Conservation (phyloP, 2,329 filamentous ascomycete species). For the Magnaporthiopsis poae region DNA sequence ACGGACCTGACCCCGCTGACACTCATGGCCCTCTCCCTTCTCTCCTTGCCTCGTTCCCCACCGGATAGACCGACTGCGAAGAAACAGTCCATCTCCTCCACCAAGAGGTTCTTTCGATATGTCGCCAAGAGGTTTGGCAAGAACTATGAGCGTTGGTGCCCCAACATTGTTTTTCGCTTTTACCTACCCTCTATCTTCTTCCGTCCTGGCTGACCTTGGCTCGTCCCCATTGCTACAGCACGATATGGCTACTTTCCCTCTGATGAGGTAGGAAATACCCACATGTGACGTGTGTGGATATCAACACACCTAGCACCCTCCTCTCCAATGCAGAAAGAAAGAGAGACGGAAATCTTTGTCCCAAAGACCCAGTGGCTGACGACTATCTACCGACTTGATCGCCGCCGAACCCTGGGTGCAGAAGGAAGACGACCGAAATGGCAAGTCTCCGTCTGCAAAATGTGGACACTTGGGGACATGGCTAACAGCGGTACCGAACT, state of each 20-base stretch:
- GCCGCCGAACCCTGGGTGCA: neutral
- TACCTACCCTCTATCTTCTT: too few relatives aligned
- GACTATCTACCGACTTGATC: neutral
- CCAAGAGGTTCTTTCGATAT: constrained; percentile 7
- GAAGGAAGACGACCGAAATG: constrained; percentile 7
- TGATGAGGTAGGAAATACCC: constrained; percentile 3
- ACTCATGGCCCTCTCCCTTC: neutral
- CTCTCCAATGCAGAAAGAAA: too few relatives aligned
- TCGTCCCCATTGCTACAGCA: neutral
- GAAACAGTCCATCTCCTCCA: neutral
- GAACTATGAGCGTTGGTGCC: constrained; percentile 2
- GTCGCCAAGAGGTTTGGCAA: constrained; percentile 7
- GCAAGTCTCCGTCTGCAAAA: neutral
- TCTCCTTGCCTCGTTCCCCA: too few relatives aligned
- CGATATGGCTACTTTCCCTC: constrained; percentile 6
- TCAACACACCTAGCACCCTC: too few relatives aligned
- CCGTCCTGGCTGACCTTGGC: neutral
- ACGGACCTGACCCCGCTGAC: neutral
- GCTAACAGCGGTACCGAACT: constrained; percentile 1
- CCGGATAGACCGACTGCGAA: neutral
- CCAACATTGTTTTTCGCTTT: neutral
- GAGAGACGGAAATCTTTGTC: too few relatives aligned
- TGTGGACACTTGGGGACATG: neutral
- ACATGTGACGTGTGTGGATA: too few relatives aligned
- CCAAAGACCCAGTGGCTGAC: too few relatives aligned